Conservation (phyloP, 2,329 filamentous ascomycete species). For the Aspergillaceae sp. region DNA sequence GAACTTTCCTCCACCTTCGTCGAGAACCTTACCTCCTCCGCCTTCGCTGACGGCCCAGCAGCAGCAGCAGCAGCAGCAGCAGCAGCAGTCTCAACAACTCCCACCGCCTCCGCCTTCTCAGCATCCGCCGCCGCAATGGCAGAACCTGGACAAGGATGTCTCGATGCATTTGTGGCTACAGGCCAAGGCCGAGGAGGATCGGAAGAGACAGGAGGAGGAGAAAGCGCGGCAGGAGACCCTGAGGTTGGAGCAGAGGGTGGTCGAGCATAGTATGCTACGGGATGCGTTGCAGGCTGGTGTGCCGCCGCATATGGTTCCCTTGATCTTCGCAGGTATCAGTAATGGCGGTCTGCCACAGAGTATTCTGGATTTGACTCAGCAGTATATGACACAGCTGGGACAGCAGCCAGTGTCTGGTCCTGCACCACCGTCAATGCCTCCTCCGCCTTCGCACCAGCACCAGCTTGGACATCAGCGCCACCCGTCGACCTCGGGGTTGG, state of each 20-base stretch:
- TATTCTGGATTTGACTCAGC: slow-evolving; percentile 60
- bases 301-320: slow-evolving; percentile 63
- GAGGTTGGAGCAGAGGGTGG: slow-evolving; percentile 61
- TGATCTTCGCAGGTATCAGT: slow-evolving; percentile 65
- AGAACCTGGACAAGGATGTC: slow-evolving; percentile 51
- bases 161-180: slow-evolving; percentile 63
- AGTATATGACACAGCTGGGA: slow-evolving; percentile 45
- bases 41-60: too few species aligned
- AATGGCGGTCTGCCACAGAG: slow-evolving; percentile 53
- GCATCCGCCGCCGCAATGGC: slow-evolving; percentile 51
- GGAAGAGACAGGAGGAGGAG: slow-evolving; percentile 59
- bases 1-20: slow-evolving; percentile 59
- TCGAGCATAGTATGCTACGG: slow-evolving; percentile 64
- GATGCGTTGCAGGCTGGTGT: slow-evolving; percentile 62
- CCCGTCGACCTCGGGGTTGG: slow-evolving; percentile 6
- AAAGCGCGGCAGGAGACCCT: slow-evolving; percentile 54
- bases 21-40: slow-evolving; percentile 51
- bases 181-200: slow-evolving; percentile 64
- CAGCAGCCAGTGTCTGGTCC: not conserved
- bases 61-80: too few species aligned
- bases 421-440: not conserved
- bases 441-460: slow-evolving; percentile 6
- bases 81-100: slow-evolving; percentile 30
- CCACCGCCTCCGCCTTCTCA: slow-evolving; percentile 46
- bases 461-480: slow-evolving; percentile 10